Evolutionary conservation across 2,329 filamentous ascomycete genomes (phyloP).

Genomic region (Ophiosphaerella korrae): DNA sequence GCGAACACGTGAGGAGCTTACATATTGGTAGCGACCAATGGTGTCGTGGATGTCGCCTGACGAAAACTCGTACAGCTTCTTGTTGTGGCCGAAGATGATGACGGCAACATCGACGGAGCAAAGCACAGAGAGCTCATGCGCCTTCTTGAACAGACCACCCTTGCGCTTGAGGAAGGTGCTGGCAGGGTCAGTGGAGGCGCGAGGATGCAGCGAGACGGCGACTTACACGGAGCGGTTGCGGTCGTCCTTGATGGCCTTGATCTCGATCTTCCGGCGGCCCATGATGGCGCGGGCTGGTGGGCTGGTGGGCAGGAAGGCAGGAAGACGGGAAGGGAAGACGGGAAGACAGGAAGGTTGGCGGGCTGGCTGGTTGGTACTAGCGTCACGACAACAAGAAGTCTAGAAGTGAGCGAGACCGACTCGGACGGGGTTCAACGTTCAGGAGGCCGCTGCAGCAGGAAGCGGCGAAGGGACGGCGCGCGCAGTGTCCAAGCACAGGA

Average conservation of each 20-base stretch:
- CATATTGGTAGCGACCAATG: slow-evolving; percentile 86
- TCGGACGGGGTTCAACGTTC: slow-evolving; percentile 8
- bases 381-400: slow-evolving; percentile 3
- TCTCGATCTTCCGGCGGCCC: slow-evolving; percentile 99
- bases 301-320: slow-evolving; percentile 13
- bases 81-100: slow-evolving; percentile 98
- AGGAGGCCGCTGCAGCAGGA: slow-evolving; percentile 17
- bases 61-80: slow-evolving; percentile 98
- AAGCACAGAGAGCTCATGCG: slow-evolving; percentile 95
- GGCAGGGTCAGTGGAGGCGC: slow-evolving; percentile 26
- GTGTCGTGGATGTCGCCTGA: slow-evolving; percentile 92
- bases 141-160: slow-evolving; percentile 98
- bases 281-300: slow-evolving; percentile 56
- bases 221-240: slow-evolving; percentile 95
- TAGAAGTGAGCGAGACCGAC: too few species aligned
- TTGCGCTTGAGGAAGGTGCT: slow-evolving; percentile 99
- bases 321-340: slow-evolving; percentile 12
- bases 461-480: slow-evolving; percentile 29
- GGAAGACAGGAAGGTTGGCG: slow-evolving; percentile 14
- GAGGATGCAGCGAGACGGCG: slow-evolving; percentile 4
- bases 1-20: slow-evolving; percentile 56
- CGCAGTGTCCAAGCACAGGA: not conserved
- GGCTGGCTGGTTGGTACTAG: slow-evolving; percentile 18
- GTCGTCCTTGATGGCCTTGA: slow-evolving; percentile 99
- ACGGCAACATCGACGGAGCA: slow-evolving; percentile 98